Evolutionary conservation across 192 early-diverging fungal species (phyloP).

Genomic region (Rhizoclosmatium sp.): DNA sequence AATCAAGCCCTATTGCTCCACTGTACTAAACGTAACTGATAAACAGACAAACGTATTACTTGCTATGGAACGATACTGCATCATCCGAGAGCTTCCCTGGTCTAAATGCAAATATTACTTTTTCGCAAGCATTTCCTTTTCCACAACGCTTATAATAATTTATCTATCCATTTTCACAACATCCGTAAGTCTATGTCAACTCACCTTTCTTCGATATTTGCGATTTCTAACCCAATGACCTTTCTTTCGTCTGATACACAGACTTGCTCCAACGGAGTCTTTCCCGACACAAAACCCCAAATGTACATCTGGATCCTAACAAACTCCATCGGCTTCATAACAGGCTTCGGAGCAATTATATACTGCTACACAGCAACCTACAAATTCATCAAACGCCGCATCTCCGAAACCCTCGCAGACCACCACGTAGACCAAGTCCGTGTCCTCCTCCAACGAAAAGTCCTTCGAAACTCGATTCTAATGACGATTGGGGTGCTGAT

Average conservation of each 20-base stretch:
- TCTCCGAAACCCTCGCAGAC: neutral
- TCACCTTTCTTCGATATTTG: neutral
- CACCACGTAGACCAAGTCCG: conserved; percentile 2
- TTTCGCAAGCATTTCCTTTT: neutral
- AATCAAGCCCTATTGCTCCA: too few relatives aligned
- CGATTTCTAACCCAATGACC: too few relatives aligned
- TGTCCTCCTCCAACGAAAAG: conserved; percentile 7
- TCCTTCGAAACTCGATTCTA: neutral
- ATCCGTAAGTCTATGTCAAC: neutral
- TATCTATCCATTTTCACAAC: neutral
- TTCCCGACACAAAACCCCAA: neutral
- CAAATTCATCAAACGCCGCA: neutral
- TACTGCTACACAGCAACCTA: conserved; percentile 1
- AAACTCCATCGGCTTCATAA: neutral
- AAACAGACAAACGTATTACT: conserved; percentile 1
- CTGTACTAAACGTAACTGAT: too few relatives aligned
- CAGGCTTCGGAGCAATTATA: neutral
- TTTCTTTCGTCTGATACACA: neutral
- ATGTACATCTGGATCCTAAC: neutral
- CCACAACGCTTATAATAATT: neutral
- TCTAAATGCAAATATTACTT: neutral
- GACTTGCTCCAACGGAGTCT: neutral
- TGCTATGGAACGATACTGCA: conserved; percentile 11
- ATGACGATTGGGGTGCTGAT: neutral
- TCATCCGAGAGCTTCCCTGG: neutral